Percentiles rank a stretch among this genome's conserved stretches.
These are phyloP conservation scores for Mycena capillaripes DNA, from an alignment of 768 basidiomycete species.

Conservation along the genomic window DNA sequence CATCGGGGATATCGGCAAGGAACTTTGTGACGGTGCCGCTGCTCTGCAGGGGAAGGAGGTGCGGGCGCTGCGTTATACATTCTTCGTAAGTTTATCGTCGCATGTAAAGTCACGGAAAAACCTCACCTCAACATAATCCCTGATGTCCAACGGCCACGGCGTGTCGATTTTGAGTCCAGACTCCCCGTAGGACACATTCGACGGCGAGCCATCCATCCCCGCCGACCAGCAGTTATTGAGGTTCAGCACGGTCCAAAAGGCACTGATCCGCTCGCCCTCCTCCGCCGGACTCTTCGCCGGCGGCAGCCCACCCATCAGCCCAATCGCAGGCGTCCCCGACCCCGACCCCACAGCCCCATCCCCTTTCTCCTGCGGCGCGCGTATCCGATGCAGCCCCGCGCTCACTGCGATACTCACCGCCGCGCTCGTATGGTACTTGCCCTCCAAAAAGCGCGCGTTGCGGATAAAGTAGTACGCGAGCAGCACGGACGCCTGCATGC, in stretches of 20 bases:
- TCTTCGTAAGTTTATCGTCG: background rate
- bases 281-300: slow-evolving; percentile 9
- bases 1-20: slow-evolving; percentile 11
- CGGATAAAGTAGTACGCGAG: slow-evolving; percentile 60
- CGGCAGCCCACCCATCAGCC: background rate
- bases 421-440: slow-evolving; percentile 56
- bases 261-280: slow-evolving; percentile 28
- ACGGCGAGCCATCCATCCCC: slow-evolving; percentile 48
- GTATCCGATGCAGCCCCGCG: slow-evolving; percentile 44
- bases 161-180: slow-evolving; percentile 33
- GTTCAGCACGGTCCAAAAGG: slow-evolving; percentile 36
- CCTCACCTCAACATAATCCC: slow-evolving; percentile 18
- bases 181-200: slow-evolving; percentile 49
- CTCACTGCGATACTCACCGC: slow-evolving; percentile 49
- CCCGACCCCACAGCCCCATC: too few relatives aligned
- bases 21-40: slow-evolving; percentile 20
- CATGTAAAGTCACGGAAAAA: background rate
- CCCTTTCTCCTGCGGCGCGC: background rate
- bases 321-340: too few relatives aligned
- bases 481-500: slow-evolving; percentile 58
- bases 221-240: slow-evolving; percentile 57
- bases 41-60: slow-evolving; percentile 1
- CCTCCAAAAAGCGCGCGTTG: slow-evolving; percentile 55
- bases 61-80: background rate
- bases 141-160: slow-evolving; percentile 26